These are phyloP conservation scores for Dactylorhiza incarnata DNA, from an alignment of 106 monocot genomes.

Conservation along the genomic window DNA sequence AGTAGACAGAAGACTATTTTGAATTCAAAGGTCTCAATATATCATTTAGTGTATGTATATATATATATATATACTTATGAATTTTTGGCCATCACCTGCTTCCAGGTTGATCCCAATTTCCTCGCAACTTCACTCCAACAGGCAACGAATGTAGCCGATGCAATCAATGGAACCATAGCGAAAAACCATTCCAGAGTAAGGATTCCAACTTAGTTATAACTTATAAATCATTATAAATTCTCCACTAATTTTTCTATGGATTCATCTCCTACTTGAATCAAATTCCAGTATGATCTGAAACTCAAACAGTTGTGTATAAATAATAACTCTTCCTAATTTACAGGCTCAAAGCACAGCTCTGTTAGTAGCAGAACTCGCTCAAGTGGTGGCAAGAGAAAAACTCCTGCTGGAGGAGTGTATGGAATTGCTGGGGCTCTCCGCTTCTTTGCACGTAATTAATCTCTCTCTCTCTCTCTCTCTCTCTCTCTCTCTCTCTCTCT, in stretches of 20 bases:
- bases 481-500: not conserved
- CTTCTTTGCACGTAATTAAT: constrained; percentile 23
- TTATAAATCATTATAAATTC: not conserved
- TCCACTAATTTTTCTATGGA: not conserved
- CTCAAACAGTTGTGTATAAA: not conserved
- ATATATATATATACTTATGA: not conserved
- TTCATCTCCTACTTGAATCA: not conserved
- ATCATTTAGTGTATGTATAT: not conserved
- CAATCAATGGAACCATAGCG: constrained; percentile 4
- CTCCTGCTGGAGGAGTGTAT: constrained; percentile 23
- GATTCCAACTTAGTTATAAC: not conserved
- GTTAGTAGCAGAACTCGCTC: constrained; percentile 18
- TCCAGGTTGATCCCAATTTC: constrained; percentile 24
- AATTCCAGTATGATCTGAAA: not conserved
- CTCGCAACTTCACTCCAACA: constrained; percentile 15
- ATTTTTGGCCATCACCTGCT: not conserved
- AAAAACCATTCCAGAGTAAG: not conserved
- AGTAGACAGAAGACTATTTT: no score
- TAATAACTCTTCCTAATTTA: not conserved
- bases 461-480: not conserved
- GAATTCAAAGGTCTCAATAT: no score
- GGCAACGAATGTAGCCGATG: constrained; percentile 10
- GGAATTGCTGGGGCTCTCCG: constrained; percentile 13
- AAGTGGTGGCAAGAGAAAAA: constrained; percentile 24
- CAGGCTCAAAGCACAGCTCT: constrained; percentile 20